Evolutionary conservation across 2,329 filamentous ascomycete genomes (phyloP).

Genomic region (Geosmithia putterillii): DNA sequence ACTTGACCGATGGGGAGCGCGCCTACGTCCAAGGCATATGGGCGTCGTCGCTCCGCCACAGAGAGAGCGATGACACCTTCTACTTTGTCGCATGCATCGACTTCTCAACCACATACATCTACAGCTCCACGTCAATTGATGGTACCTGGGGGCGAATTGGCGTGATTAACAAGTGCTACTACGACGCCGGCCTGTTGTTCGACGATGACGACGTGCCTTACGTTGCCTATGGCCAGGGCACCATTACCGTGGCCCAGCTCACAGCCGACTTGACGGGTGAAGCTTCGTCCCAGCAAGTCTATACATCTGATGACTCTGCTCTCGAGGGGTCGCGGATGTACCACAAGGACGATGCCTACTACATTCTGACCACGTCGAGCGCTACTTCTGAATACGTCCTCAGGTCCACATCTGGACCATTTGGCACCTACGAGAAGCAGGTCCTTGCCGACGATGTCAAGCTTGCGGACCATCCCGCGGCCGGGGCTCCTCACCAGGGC

Average conservation of each 20-base stretch:
- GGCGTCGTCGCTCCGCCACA: conserved; percentile 30
- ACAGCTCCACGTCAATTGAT: conserved; percentile 25
- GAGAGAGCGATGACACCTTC: conserved; percentile 29
- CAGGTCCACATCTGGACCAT: no score
- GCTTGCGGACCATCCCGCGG: no score
- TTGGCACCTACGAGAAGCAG: no score
- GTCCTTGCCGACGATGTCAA: no score
- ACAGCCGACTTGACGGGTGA: conserved; percentile 30
- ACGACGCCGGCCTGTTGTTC: conserved; percentile 41
- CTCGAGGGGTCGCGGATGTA: conserved; percentile 44
- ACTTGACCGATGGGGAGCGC: conserved; percentile 23
- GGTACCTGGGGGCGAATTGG: conserved; percentile 27
- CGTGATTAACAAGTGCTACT: conserved; percentile 29
- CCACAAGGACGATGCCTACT: conserved; percentile 40
- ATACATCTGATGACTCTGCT: conserved; percentile 1
- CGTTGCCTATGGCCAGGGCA: conserved; percentile 35
- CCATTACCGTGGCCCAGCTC: conserved; percentile 36
- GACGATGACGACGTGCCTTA: conserved; percentile 46
- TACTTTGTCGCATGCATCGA: conserved; percentile 45
- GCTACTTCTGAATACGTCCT: conserved; percentile 32
- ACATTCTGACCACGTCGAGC: conserved; percentile 35
- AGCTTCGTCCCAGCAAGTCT: conserved; percentile 12
- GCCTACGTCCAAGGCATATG: conserved; percentile 38
- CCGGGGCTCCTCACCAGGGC: conserved; percentile 38
- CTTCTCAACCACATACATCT: conserved; percentile 35